phyloP scores from a whole-genome alignment of 2,329 filamentous ascomycete species.

The Hymenoscyphus fructigenus region DNA sequence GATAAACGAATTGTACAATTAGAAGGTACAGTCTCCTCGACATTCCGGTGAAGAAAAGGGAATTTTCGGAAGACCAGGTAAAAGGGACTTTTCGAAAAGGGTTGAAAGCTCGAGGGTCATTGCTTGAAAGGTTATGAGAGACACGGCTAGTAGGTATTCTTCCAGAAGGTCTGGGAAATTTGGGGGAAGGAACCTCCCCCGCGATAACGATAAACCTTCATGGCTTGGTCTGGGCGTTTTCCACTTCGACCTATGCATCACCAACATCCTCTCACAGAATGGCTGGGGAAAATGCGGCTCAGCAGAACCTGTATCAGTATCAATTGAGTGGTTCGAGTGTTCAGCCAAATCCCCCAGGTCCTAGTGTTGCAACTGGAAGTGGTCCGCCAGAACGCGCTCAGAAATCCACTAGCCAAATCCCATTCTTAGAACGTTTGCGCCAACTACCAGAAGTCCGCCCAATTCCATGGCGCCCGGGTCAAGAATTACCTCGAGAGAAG shows the following conservation, averaged over 20 bases:
- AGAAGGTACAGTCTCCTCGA: background rate
- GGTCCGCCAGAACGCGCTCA: constrained; percentile 5
- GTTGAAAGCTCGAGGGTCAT: too few relatives aligned
- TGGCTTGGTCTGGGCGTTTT: background rate
- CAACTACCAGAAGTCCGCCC: constrained; percentile 24
- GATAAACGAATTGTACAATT: constrained; percentile 4
- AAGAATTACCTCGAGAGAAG: constrained; percentile 28
- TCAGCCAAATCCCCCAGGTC: constrained; percentile 6
- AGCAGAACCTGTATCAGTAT: constrained; percentile 9
- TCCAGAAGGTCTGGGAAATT: constrained; percentile 1
- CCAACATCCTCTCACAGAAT: constrained; percentile 10
- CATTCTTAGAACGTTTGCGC: constrained; percentile 24
- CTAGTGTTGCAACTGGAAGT: background rate
- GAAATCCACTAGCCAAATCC: constrained; percentile 11
- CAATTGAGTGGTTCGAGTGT: constrained; percentile 7
- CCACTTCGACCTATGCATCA: background rate
- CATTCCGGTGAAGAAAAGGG: background rate
- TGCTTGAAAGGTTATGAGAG: background rate
- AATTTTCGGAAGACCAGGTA: too few relatives aligned
- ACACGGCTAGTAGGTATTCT: background rate
- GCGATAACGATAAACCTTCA: constrained; percentile 11
- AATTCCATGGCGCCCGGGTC: constrained; percentile 32
- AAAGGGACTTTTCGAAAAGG: too few relatives aligned
- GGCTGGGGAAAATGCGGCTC: constrained; percentile 5
- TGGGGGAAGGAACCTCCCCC: constrained; percentile 1